phyloP scores from a whole-genome alignment of 106 monocot genomes.

The Dendrobium officinale region DNA sequence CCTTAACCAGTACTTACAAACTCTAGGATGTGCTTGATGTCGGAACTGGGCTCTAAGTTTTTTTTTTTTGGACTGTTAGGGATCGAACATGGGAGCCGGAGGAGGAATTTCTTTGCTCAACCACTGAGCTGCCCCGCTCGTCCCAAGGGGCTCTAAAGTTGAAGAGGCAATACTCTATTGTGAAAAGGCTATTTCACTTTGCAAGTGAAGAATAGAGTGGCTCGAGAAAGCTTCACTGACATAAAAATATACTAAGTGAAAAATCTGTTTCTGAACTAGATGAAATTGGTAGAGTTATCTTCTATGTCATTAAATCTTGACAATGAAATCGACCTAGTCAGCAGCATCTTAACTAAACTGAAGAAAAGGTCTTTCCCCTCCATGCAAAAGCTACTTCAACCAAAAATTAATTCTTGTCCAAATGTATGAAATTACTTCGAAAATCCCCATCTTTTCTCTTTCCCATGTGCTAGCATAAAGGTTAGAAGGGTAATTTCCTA shows the following conservation, averaged over 20 bases:
- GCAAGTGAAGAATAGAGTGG: constrained; percentile 52
- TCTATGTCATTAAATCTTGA: constrained; percentile 13
- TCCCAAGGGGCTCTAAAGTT: constrained; percentile 25
- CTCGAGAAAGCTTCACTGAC: constrained; percentile 32
- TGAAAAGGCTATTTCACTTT: constrained; percentile 60
- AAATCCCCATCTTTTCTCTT: too few species aligned
- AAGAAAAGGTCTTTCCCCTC: constrained; percentile 41
- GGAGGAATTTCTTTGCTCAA: too few species aligned
- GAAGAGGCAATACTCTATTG: constrained; percentile 77
- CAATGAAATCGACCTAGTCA: constrained; percentile 49
- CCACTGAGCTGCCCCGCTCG: too few species aligned
- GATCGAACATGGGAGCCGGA: too few species aligned
- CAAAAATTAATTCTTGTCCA: too few species aligned
- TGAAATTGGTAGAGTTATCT: constrained; percentile 5
- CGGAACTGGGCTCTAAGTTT: constrained; percentile 28
- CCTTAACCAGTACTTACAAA: constrained; percentile 56
- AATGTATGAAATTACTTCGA: too few species aligned
- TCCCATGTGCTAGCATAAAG: too few species aligned
- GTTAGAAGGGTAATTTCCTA: too few species aligned
- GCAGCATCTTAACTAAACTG: constrained; percentile 61
- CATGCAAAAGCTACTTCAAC: too few species aligned
- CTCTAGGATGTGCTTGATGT: constrained; percentile 74
- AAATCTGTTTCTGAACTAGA: constrained; percentile 2
- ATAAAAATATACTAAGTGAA: constrained; percentile 2
- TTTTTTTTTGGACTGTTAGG: too few species aligned